phyloP scores from a whole-genome alignment of 257 asterid genomes.

The Mentha longifolia region DNA sequence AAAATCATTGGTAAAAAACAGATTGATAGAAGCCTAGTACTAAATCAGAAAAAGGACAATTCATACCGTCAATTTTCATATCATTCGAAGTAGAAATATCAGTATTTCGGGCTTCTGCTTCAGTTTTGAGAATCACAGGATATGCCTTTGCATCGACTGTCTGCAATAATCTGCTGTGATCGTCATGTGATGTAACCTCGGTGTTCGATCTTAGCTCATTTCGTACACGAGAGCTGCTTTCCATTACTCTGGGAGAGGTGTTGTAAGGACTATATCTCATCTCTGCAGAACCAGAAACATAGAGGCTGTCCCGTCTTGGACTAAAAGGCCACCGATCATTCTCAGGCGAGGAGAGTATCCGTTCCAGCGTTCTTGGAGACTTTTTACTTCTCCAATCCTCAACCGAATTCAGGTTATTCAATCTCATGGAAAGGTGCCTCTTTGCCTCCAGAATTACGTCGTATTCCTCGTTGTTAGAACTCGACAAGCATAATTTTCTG shows the following conservation, averaged over 20 bases:
- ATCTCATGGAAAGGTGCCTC: constrained; percentile 72
- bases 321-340: constrained; percentile 45
- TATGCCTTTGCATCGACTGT: constrained; percentile 13
- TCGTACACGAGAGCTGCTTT: constrained; percentile 22
- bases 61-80: constrained; percentile 42
- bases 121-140: constrained; percentile 26
- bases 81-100: constrained; percentile 14
- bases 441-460: constrained; percentile 78
- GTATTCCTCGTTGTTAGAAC: constrained; percentile 43
- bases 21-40: neutral
- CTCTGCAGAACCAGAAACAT: constrained; percentile 35
- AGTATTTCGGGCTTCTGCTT: constrained; percentile 22
- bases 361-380: constrained; percentile 54
- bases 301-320: constrained; percentile 44
- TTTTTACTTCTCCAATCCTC: constrained; percentile 34
- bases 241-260: constrained; percentile 15
- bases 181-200: constrained; percentile 31
- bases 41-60: constrained; percentile 1
- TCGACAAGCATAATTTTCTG: constrained; percentile 43
- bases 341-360: constrained; percentile 68
- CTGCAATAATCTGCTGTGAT: constrained; percentile 11
- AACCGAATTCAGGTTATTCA: constrained; percentile 33
- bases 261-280: constrained; percentile 41
- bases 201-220: constrained; percentile 36
- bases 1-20: constrained; percentile 9